Conservation (phyloP, 2,329 filamentous ascomycete species). For the Fusarium sororula region DNA sequence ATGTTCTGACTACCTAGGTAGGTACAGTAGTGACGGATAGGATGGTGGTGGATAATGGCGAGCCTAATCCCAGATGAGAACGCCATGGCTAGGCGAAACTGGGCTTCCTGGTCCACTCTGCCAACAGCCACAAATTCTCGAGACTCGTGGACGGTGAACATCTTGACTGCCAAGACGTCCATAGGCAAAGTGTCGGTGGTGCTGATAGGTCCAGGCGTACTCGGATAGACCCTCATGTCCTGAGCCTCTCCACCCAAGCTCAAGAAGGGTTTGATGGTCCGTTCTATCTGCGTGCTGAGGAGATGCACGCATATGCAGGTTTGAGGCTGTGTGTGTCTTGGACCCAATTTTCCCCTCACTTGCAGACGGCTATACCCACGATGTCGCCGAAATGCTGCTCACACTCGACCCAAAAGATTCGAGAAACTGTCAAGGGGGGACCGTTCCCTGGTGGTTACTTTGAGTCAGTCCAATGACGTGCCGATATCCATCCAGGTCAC, state of each 20-base stretch:
- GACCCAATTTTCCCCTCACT: constrained; percentile 18
- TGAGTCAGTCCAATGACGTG: constrained; percentile 30
- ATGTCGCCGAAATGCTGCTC: constrained; percentile 25
- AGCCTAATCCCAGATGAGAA: constrained; percentile 31
- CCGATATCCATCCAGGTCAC: neutral
- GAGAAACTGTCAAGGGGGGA: constrained; percentile 20
- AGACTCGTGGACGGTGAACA: constrained; percentile 27
- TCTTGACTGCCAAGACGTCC: constrained; percentile 34
- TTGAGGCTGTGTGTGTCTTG: constrained; percentile 37
- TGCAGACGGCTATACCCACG: constrained; percentile 29
- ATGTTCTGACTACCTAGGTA: constrained; percentile 13
- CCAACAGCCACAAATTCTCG: constrained; percentile 37
- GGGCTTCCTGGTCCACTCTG: constrained; percentile 35
- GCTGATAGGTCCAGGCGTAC: constrained; percentile 37
- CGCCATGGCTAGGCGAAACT: constrained; percentile 33
- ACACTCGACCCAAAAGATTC: constrained; percentile 17
- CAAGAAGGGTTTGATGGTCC: constrained; percentile 22
- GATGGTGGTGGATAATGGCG: constrained; percentile 33
- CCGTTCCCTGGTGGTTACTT: neutral
- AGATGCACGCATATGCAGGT: constrained; percentile 23
- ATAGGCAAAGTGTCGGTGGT: constrained; percentile 6
- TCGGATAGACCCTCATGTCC: constrained; percentile 17
- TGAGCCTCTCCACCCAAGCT: constrained; percentile 30
- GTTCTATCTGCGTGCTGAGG: constrained; percentile 5
- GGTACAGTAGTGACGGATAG: neutral